Base-by-base conservation (phyloP, 2,329 filamentous ascomycete species). In the Kalaharituber pfeilii region DNA sequence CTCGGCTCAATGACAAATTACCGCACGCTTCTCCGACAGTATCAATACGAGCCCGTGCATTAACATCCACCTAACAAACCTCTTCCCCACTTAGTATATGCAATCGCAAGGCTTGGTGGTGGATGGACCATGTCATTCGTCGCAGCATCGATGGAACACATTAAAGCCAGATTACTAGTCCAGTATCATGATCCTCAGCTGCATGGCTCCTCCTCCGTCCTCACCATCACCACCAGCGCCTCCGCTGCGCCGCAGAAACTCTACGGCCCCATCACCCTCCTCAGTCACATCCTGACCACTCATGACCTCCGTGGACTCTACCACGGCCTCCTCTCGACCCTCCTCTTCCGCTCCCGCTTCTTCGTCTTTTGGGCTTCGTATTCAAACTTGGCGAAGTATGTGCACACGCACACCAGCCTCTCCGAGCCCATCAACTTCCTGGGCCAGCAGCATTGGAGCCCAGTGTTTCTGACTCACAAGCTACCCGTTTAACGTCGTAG, bases 321-420 rank as follows among this genome's bases (percentile, higher is more conserved):
- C 68, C 87, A 86, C 66, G 91, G 91, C 0, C 75, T 98, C 11
- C 73, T 70, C 33, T 85, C 91, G 1, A 96, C 91, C 0, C 72
- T 96, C 50, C 69, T 96, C 49, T 96, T 96, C 72, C 78, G 91
- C 18, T 79, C 80, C 13, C 94, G 89, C 71, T 98, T 98, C 74
- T 95, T 94, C 75, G 91, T 82, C 72, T 96, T 88, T 88, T 98
- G 91, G 91, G 81, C 81, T n/a, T 84, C 80, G 57, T 98, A 98
- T 71, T 89, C 95, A 64, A 63, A 94, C 27, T 76, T 96, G 62
- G 84, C 85, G 4, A 74, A 78, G 22, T 70, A 75, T 56, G 72
- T 96, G 65, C 69, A 77, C 18, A 47, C 18, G 13, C 72, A 79
- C 63, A 94, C 88, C 2, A 69, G 63, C 11, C 71, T 95, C 53